Base-by-base conservation (phyloP, 2,329 filamentous ascomycete genomes). In the Juglanconis sp. region DNA sequence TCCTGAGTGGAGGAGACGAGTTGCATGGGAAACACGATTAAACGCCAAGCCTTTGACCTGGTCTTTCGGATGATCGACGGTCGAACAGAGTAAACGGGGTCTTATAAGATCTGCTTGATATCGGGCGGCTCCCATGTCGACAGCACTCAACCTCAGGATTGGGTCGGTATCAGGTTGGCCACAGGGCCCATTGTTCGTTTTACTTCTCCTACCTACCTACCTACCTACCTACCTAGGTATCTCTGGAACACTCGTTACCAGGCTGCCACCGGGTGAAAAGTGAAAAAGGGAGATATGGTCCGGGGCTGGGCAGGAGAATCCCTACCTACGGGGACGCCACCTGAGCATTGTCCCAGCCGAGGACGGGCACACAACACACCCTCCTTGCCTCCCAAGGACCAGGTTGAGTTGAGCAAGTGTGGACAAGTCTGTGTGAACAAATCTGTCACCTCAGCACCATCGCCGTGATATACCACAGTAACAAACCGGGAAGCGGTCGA, bases 81-180 rank as follows among this genome's bases (percentile, higher is more conserved):
- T 50, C 15, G 47, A 55, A 49, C 31, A 31, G 3, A 42, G 42
- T 31, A 24, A 34, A n/a, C 6, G 34, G 47, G 60, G 56, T 40
- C 9, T 24, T 10, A 46, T 59, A 58, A 59, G 56, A 59, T 58
- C 56, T 48, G 52, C 56, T 53, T 36, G 36, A 52, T 49, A 56
- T 55, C 13, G 7, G 24, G 36, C 24, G 52, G 52, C 38, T 42
- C 40, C 35, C 38, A 40, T 36, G 50, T 24, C 50, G 15, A 38
- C 6, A 5, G n/a, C 13, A 4, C 9, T 42, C 10, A n/a, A 24
- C n/a, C 9, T 24, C 30, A 34, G 11, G 42, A 13, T 46, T 46
- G n/a, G 13, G 24, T 34, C 32, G 31, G 11, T 34, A 49, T 49
- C 17, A 31, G 42, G 44, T 47, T 17, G 15, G 47, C 24, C 24